Evolutionary conservation across 2,329 filamentous ascomycete species (phyloP).

Genomic region (Epichloe hybrida): DNA sequence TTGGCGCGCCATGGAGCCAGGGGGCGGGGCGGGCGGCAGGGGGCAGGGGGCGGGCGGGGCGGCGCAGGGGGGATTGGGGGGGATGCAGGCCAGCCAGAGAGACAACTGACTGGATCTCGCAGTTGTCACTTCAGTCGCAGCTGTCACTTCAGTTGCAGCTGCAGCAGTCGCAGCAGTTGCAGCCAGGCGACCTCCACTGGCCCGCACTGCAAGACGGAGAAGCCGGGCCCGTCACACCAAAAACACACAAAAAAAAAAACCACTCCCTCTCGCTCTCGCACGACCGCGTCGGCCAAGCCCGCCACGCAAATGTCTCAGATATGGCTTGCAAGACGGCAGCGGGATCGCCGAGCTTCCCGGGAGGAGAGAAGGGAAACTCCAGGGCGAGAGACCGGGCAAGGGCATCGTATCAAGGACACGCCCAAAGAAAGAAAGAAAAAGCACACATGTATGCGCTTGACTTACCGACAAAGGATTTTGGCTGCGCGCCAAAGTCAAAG

Average conservation of each 20-base stretch:
- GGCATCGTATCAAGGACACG: background rate
- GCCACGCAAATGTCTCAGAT: slow-evolving; percentile 4
- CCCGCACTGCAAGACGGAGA: no score
- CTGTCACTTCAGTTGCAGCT: no score
- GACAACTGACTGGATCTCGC: background rate
- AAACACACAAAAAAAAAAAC: no score
- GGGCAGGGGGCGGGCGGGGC: background rate
- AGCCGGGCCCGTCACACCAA: background rate
- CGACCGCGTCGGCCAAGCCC: background rate
- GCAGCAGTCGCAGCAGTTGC: no score
- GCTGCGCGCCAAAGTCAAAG: no score
- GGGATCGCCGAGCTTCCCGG: background rate
- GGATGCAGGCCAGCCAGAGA: no score
- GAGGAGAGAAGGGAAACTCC: background rate
- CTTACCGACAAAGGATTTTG: slow-evolving; percentile 32
- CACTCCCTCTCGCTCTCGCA: background rate
- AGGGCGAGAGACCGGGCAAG: background rate
- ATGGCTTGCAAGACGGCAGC: slow-evolving; percentile 6
- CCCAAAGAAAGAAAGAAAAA: background rate
- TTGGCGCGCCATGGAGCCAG: background rate
- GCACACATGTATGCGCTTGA: slow-evolving; percentile 11
- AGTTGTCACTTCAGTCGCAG: no score
- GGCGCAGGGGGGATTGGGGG: no score
- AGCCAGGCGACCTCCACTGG: no score
- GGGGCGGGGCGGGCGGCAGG: background rate